A percentile compares a stretch with the other conserved stretches of the same genome.
phyloP scores from a whole-genome alignment of 495 filamentous ascomycete genomes.

The Trichoderma erinaceum region DNA sequence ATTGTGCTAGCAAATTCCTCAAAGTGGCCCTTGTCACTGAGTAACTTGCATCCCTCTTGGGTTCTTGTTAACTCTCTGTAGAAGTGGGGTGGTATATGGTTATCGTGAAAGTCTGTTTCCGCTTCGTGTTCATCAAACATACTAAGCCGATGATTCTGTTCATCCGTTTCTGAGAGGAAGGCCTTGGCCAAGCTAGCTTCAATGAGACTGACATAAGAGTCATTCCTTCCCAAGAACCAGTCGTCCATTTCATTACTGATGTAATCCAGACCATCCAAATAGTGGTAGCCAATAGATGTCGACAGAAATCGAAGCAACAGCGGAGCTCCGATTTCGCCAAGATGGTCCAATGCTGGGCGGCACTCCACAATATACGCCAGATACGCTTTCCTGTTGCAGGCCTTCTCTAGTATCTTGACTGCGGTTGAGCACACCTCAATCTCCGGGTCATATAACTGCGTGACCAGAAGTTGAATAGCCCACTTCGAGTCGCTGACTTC shows the following conservation, averaged over 20 bases:
- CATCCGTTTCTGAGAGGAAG: slow-evolving; percentile 61
- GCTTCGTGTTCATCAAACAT: slow-evolving; percentile 48
- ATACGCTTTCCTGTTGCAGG: slow-evolving; percentile 82
- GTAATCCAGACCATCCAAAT: slow-evolving; percentile 92
- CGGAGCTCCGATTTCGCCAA: slow-evolving; percentile 94
- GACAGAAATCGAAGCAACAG: slow-evolving; percentile 88
- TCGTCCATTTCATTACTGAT: slow-evolving; percentile 99
- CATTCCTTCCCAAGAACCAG: slow-evolving; percentile 94
- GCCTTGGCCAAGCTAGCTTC: slow-evolving; percentile 91
- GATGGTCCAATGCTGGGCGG: slow-evolving; percentile 88
- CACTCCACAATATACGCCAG: slow-evolving; percentile 96
- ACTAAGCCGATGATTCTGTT: slow-evolving; percentile 44
- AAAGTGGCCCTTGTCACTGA: slow-evolving; percentile 92
- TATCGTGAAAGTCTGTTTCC: slow-evolving; percentile 40
- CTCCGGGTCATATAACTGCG: slow-evolving; percentile 94
- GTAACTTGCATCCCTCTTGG: slow-evolving; percentile 79
- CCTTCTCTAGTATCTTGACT: slow-evolving; percentile 94
- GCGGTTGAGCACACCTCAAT: slow-evolving; percentile 93
- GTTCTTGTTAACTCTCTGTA: slow-evolving; percentile 93
- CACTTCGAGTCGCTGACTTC: slow-evolving; percentile 61
- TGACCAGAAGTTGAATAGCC: slow-evolving; percentile 94
- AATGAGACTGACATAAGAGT: slow-evolving; percentile 88
- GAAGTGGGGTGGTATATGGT: slow-evolving; percentile 84
- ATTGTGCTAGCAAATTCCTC: slow-evolving; percentile 86
- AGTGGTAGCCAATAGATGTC: slow-evolving; percentile 94